Conservation (phyloP, 345 rosid species). For the Bretschneidera sinensis region DNA sequence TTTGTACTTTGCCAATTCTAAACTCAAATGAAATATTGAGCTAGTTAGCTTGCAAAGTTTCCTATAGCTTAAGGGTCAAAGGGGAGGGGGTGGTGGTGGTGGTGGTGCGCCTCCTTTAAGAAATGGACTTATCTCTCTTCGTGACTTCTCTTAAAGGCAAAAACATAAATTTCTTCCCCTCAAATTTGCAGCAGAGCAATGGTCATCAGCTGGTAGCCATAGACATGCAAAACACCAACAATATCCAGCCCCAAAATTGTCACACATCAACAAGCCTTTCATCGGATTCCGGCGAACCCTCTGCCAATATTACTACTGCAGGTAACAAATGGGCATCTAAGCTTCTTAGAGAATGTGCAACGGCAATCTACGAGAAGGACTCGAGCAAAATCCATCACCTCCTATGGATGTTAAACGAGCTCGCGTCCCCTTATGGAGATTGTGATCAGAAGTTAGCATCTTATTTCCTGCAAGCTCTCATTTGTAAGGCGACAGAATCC, state of each 20-base stretch:
- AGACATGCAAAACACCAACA: conserved; percentile 37
- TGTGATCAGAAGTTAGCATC: conserved; percentile 68
- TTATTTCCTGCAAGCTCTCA: conserved; percentile 67
- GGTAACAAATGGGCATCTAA: conserved; percentile 53
- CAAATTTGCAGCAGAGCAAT: conserved; percentile 23
- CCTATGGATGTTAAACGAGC: conserved; percentile 72
- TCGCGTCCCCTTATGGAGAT: conserved; percentile 75
- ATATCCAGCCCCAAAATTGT: conserved; percentile 25
- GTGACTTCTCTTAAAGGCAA: conserved; percentile 13
- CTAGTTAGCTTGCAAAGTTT: too few relatives aligned
- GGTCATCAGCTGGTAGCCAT: conserved; percentile 24
- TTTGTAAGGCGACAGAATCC: conserved; percentile 62
- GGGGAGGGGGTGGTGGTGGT: too few relatives aligned
- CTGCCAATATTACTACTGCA: conserved; percentile 5
- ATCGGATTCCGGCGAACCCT: conserved; percentile 40
- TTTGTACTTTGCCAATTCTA: conserved; percentile 27
- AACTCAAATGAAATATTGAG: conserved; percentile 28
- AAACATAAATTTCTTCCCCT: neutral
- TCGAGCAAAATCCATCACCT: conserved; percentile 60
- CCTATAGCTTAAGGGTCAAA: conserved; percentile 26
- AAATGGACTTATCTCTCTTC: conserved; percentile 36
- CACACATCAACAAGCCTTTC: conserved; percentile 51
- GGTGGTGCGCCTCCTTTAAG: conserved; percentile 24
- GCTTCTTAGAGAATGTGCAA: conserved; percentile 64
- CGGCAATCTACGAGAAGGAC: conserved; percentile 68